Conservation (phyloP, 1,139 yeast genomes). For the Ogataea hybrid region DNA sequence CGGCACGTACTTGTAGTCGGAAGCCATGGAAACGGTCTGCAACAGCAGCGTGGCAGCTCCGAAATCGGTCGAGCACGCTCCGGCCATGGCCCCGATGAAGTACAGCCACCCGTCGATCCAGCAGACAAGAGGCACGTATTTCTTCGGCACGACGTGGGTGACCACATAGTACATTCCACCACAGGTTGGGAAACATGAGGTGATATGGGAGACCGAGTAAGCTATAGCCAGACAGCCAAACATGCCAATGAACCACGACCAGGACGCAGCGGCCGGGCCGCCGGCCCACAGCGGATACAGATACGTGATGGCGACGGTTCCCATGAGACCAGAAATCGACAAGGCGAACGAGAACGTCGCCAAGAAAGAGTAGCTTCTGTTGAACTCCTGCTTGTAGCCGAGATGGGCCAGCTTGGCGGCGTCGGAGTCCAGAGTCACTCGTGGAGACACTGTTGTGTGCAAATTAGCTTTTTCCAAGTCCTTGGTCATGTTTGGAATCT, state of each 20-base stretch:
- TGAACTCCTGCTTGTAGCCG: conserved; percentile 36
- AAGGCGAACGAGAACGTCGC: conserved; percentile 35
- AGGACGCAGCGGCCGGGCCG: conserved; percentile 57
- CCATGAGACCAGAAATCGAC: conserved; percentile 36
- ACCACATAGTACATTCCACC: conserved; percentile 62
- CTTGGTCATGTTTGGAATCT: conserved; percentile 3
- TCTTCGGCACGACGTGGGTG: conserved; percentile 34
- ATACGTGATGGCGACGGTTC: conserved; percentile 35
- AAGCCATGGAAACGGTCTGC: conserved; percentile 42
- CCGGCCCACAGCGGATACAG: conserved; percentile 41
- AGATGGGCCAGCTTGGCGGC: conserved; percentile 32
- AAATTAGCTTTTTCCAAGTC: conserved; percentile 18
- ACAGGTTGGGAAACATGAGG: conserved; percentile 69
- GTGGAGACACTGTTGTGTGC: conserved; percentile 16
- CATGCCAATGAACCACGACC: conserved; percentile 74
- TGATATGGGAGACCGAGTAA: conserved; percentile 61
- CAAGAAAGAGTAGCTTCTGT: conserved; percentile 31
- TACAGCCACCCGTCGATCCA: conserved; percentile 48
- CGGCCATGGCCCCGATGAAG: conserved; percentile 43
- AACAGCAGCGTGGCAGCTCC: conserved; percentile 39
- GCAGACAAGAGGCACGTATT: conserved; percentile 34
- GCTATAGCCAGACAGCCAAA: conserved; percentile 58
- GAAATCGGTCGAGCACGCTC: conserved; percentile 38
- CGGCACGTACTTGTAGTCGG: conserved; percentile 39
- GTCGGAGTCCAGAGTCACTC: conserved; percentile 27